Evolutionary conservation across 2,329 filamentous ascomycete species (phyloP), one percentile per base, ranked within the genome.

Genomic region (Nothopassalora personata): DNA sequence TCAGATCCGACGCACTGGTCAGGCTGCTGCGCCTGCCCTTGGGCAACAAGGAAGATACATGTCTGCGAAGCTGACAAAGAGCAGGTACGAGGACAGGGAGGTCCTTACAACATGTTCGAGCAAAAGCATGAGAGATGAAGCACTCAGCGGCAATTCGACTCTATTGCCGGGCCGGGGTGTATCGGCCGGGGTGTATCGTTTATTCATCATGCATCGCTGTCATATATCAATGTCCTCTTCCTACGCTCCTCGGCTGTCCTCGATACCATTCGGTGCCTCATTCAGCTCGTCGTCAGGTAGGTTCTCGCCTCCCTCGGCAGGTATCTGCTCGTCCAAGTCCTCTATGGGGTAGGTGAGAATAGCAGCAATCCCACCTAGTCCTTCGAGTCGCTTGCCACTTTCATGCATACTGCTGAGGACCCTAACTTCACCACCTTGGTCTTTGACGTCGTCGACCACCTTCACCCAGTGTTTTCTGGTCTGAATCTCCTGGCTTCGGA

Each of bases 321-420:
- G 60, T 34, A n/a, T 7, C 23, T 61, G 68, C 1, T 88, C 86
- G 34, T 92, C 87, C 63, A 96, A 90, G 48, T 95, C 78, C 65
- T 95, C 91, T 18, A 97, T 81, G 0, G 94, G 92, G 72, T 92
- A 99, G 11, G 93, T 97, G 63, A 97, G 77, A 30, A 97, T 88
- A 1, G 91, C 91, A 15, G 93, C 94, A 62, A 99, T 88, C 18
- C 91, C 89, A 1, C 94, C 92, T 60, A 97, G 73, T 11, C 86
- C 88, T 65, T 92, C 90, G 13, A 99, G 76, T 60, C 91, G 81
- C 76, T 88, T 88, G 0, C 94, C 94, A 72, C 92, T 97, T 77
- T 97, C 93, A 73, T 97, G 93, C 70, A 95, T 88, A 68, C 89
- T 92, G 73, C 93, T 97, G 30, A 97, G 76, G n/a, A 97, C 84